Evolutionary conservation across 2,329 filamentous ascomycete species (phyloP).

Genomic region (Epichloe sibirici): DNA sequence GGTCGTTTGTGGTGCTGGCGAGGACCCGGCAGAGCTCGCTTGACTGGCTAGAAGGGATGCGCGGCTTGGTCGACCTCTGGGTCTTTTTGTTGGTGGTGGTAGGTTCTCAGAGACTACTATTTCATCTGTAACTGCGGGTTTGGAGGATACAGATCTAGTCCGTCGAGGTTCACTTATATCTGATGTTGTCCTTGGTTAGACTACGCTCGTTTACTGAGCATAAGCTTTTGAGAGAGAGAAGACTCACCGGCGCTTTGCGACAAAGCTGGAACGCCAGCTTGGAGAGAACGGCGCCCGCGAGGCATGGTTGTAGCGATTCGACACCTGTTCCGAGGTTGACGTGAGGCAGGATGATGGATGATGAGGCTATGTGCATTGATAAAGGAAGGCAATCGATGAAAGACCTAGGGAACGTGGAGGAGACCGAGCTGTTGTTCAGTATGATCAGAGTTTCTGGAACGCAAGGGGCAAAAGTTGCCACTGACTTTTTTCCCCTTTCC

Average conservation of each 20-base stretch:
- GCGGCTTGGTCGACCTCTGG: conserved; percentile 15
- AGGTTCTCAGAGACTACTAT: conserved; percentile 2
- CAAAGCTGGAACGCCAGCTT: neutral
- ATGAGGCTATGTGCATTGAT: neutral
- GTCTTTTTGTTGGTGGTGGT: conserved; percentile 5
- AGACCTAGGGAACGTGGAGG: too few relatives aligned
- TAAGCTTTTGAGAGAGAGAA: neutral
- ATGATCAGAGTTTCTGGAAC: neutral
- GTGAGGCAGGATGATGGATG: neutral
- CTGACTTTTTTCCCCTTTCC: neutral
- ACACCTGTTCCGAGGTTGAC: neutral
- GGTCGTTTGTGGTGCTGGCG: neutral
- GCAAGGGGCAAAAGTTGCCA: conserved; percentile 15
- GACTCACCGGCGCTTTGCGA: neutral
- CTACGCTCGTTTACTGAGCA: neutral
- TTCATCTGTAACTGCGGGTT: neutral
- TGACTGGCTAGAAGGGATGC: conserved; percentile 10
- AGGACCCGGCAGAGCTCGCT: conserved; percentile 3
- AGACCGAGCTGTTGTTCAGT: too few relatives aligned
- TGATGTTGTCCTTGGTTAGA: neutral
- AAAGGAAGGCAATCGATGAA: neutral
- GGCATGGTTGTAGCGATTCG: conserved; percentile 13
- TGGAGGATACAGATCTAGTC: conserved; percentile 1
- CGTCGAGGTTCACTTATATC: neutral
- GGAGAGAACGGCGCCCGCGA: conserved; percentile 17